phyloP scores from a whole-genome alignment of 495 filamentous ascomycete species.

The Hyaloscypha variabilis region DNA sequence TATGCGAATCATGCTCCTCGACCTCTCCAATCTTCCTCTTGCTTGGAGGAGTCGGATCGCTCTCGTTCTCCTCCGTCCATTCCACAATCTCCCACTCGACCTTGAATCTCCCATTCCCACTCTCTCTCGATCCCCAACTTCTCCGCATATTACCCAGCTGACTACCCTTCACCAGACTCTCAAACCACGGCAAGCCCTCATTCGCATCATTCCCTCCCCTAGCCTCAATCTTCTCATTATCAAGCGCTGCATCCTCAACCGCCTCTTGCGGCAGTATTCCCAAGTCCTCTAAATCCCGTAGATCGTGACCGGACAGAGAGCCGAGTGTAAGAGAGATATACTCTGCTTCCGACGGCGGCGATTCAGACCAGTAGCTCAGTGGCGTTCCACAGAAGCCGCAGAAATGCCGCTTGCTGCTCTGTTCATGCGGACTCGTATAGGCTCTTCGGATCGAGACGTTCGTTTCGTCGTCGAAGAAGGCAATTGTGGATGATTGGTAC shows the following conservation, averaged over 20 bases:
- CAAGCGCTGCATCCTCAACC: conserved; percentile 41
- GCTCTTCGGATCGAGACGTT: conserved; percentile 68
- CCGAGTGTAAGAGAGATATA: conserved; percentile 77
- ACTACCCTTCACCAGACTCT: conserved; percentile 76
- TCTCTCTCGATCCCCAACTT: conserved; percentile 54
- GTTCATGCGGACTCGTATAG: conserved; percentile 64
- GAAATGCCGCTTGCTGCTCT: conserved; percentile 70
- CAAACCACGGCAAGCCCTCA: conserved; percentile 78
- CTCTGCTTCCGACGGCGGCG: conserved; percentile 66
- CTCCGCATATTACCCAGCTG: conserved; percentile 66
- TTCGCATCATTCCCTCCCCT: conserved; percentile 23
- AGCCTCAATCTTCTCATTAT: conserved; percentile 12
- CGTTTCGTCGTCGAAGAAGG: conserved; percentile 79
- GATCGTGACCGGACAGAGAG: conserved; percentile 65
- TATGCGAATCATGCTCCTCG: conserved; percentile 33
- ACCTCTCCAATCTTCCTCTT: conserved; percentile 57
- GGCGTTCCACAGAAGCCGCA: conserved; percentile 90
- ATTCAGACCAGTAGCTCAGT: conserved; percentile 78
- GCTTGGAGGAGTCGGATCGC: conserved; percentile 43
- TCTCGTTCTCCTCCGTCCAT: conserved; percentile 63
- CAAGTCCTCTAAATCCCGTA: conserved; percentile 68
- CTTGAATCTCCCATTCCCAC: conserved; percentile 56
- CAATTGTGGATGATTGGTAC: conserved; percentile 70
- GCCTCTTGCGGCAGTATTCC: conserved; percentile 59
- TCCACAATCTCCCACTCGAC: conserved; percentile 88